These are phyloP conservation scores for Astragalus glycyphyllos DNA, from an alignment of 306 rosid genomes.

Conservation along the genomic window DNA sequence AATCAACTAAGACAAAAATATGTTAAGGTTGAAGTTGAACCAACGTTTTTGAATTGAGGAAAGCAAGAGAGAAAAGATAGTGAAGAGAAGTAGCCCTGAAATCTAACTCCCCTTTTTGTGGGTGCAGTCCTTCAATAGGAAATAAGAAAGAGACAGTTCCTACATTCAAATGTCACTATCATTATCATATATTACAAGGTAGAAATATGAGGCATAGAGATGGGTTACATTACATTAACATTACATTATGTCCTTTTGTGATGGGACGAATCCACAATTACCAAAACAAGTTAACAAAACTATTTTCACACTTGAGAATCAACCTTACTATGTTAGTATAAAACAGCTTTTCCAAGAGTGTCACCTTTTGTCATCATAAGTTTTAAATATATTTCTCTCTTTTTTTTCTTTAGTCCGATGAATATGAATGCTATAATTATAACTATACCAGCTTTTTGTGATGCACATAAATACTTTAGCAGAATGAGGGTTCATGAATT, in stretches of 20 bases:
- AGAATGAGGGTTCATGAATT: conserved; percentile 1
- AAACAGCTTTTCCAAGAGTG: conserved; percentile 49
- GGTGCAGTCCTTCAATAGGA: conserved; percentile 76
- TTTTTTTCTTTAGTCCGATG: conserved; percentile 51
- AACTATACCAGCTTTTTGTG: neutral
- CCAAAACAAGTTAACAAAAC: conserved; percentile 56
- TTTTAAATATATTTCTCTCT: neutral
- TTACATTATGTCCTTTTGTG: conserved; percentile 50
- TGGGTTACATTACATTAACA: conserved; percentile 35
- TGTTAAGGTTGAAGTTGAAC: no score
- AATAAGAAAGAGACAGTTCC: conserved; percentile 65
- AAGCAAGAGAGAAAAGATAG: conserved; percentile 48
- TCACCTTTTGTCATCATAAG: conserved; percentile 41
- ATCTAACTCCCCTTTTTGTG: conserved; percentile 63
- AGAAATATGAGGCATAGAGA: conserved; percentile 27
- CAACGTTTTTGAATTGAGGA: neutral
- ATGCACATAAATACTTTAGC: conserved; percentile 26
- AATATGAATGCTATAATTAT: conserved; percentile 18
- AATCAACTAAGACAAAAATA: no score
- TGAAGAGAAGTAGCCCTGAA: conserved; percentile 66
- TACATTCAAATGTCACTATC: conserved; percentile 69
- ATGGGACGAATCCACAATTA: conserved; percentile 75
- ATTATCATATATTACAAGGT: neutral
- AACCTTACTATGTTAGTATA: conserved; percentile 69
- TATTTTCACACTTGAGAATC: conserved; percentile 48